Evolutionary conservation across 176 grass and related monocot species (phyloP).

Genomic region (Aechmea fasciata): DNA sequence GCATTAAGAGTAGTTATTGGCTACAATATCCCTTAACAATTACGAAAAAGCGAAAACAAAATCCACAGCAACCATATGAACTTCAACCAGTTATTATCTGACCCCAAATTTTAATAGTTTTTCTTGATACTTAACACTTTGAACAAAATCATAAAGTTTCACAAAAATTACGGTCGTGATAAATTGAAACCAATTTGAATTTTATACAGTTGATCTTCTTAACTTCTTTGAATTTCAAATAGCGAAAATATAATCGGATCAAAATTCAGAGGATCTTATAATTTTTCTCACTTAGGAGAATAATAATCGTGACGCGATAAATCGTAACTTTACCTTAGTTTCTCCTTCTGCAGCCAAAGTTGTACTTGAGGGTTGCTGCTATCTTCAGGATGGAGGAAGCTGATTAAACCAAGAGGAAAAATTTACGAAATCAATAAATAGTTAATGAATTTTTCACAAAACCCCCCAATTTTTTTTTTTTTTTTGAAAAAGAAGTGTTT

Average conservation of each 20-base stretch:
- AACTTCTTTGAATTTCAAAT: too few species aligned
- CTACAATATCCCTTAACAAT: too few species aligned
- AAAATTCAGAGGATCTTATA: background rate
- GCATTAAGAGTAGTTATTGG: too few species aligned
- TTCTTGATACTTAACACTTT: too few species aligned
- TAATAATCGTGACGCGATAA: background rate
- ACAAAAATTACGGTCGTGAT: background rate
- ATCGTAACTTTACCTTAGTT: conserved; percentile 22
- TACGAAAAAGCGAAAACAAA: too few species aligned
- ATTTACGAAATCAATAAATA: background rate
- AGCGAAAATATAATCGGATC: too few species aligned
- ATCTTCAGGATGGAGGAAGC: conserved; percentile 40
- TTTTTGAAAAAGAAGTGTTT: background rate
- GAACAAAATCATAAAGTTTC: background rate
- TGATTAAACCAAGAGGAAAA: background rate
- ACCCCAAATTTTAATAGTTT: too few species aligned
- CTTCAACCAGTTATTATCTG: too few species aligned
- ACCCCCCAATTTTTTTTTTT: background rate
- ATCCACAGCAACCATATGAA: too few species aligned
- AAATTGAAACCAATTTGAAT: background rate
- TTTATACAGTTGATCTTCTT: too few species aligned
- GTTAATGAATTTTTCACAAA: background rate
- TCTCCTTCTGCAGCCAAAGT: conserved; percentile 34
- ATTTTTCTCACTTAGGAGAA: background rate
- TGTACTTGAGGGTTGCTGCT: conserved; percentile 17